Conservation (phyloP, 2,329 filamentous ascomycete species). For the Ceratocystis lukuohia region DNA sequence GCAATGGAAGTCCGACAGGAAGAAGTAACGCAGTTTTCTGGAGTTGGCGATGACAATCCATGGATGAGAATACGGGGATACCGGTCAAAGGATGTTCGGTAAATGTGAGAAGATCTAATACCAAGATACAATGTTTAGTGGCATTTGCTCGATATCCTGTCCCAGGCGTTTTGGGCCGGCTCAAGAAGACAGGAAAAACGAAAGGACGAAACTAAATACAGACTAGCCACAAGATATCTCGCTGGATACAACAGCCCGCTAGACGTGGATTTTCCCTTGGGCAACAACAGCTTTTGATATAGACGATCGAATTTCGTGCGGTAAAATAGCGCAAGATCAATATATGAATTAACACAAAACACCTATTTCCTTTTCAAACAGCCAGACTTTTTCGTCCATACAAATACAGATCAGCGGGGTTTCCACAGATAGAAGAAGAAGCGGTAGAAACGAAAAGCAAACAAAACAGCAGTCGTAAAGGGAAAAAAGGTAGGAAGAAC, state of each 20-base stretch:
- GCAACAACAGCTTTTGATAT: neutral
- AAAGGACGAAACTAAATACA: neutral
- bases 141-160: neutral
- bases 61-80: slow-evolving; percentile 15
- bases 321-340: neutral
- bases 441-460: slow-evolving; percentile 3
- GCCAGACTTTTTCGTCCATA: slow-evolving; percentile 13
- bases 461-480: slow-evolving; percentile 12
- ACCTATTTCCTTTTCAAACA: slow-evolving; percentile 5
- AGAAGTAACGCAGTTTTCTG: slow-evolving; percentile 9
- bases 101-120: neutral
- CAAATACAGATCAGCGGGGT: slow-evolving; percentile 14
- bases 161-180: no score
- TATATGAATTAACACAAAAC: neutral
- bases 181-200: neutral
- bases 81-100: slow-evolving; percentile 15
- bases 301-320: neutral
- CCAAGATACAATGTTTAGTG: neutral
- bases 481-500: slow-evolving; percentile 14
- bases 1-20: slow-evolving; percentile 10
- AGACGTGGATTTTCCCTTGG: neutral
- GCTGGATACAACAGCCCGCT: no score
- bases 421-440: neutral
- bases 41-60: slow-evolving; percentile 9
- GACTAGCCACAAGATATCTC: neutral